These are phyloP conservation scores for Penicillium freii DNA, from an alignment of 2,329 filamentous ascomycete genomes.

Conservation along the genomic window DNA sequence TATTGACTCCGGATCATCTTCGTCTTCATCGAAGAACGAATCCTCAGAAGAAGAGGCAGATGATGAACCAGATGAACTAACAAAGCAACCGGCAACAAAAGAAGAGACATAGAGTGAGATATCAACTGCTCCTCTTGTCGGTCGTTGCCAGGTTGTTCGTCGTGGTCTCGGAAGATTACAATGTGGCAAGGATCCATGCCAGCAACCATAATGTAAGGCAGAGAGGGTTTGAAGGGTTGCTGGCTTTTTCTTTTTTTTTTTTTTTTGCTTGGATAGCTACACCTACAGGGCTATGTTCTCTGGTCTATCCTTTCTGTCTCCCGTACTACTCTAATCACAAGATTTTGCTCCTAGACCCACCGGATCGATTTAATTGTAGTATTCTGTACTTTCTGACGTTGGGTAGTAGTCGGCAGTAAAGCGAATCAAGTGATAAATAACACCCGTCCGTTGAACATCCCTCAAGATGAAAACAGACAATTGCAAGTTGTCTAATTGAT, in stretches of 20 bases:
- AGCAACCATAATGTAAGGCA: neutral
- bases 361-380: neutral
- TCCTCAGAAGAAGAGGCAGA: neutral
- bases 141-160: neutral
- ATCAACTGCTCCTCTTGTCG: neutral
- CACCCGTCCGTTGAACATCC: neutral
- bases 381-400: neutral
- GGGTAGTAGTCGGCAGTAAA: neutral
- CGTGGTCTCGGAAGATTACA: neutral
- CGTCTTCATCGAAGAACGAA: neutral
- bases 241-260: no score
- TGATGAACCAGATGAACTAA: neutral
- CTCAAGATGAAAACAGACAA: neutral
- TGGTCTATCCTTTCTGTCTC: neutral
- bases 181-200: neutral
- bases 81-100: neutral
- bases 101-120: neutral
- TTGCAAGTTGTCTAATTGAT: neutral
- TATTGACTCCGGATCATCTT: neutral
- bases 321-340: neutral
- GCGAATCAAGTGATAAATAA: no score
- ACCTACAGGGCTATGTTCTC: neutral
- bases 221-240: neutral
- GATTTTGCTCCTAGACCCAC: neutral
- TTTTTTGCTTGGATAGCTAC: neutral